phyloP scores from a whole-genome alignment of 2,329 filamentous ascomycete species.

The Bertia moriformis region DNA sequence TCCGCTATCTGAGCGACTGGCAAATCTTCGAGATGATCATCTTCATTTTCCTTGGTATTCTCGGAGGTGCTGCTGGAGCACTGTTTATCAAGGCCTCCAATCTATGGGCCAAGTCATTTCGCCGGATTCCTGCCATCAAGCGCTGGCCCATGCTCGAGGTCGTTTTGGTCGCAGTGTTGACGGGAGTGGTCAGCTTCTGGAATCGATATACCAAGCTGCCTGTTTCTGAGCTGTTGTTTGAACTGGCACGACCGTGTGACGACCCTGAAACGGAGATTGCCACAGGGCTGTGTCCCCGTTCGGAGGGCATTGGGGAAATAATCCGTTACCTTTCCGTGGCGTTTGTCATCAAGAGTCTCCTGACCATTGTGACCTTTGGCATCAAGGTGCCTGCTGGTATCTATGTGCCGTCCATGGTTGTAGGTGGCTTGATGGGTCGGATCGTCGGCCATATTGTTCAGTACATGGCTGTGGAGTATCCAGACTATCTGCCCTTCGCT shows the following conservation, averaged over 20 bases:
- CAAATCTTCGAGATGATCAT: constrained; percentile 36
- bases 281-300: constrained; percentile 24
- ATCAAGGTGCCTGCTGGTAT: constrained; percentile 45
- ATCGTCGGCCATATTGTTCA: constrained; percentile 25
- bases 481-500: constrained; percentile 12
- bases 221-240: constrained; percentile 39
- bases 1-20: constrained; percentile 40
- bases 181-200: constrained; percentile 37
- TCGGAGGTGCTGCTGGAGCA: constrained; percentile 42
- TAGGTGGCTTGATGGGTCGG: constrained; percentile 40
- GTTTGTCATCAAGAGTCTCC: constrained; percentile 34
- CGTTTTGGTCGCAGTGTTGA: constrained; percentile 33
- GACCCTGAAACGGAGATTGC: constrained; percentile 29
- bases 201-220: constrained; percentile 38
- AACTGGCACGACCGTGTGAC: constrained; percentile 25
- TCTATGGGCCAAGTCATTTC: constrained; percentile 38
- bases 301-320: constrained; percentile 19
- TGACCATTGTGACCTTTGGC: constrained; percentile 43
- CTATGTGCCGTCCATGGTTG: constrained; percentile 43
- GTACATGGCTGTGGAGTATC: constrained; percentile 7
- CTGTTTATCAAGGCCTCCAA: constrained; percentile 43
- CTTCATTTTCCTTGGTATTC: constrained; percentile 38
- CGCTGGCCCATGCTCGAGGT: constrained; percentile 39
- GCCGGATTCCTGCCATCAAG: constrained; percentile 33
- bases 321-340: constrained; percentile 34